Base-by-base conservation (phyloP, 2,329 filamentous ascomycete genomes). In the Phoma sp. region DNA sequence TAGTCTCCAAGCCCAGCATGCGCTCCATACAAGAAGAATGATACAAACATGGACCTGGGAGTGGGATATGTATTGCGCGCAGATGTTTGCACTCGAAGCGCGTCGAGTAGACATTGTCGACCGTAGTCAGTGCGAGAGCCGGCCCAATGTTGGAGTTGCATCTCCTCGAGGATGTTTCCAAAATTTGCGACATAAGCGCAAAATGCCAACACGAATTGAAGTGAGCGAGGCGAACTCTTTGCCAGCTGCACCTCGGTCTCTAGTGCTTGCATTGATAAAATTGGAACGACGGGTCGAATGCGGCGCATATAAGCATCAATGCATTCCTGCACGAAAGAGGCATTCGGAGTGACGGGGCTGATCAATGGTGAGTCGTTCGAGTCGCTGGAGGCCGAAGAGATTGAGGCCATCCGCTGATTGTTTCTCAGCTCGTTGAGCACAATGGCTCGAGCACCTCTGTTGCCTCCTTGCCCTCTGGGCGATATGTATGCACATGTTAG, bases 1-100 rank as follows among this genome's bases (percentile, higher is more conserved):
- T 92, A 88, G 70, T 87, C 80, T 58, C 91, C 88, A 41, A 90
- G 77, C 33, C 85, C 87, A 57, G 89, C 88, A 70, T 88, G 85
- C 53, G 87, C 88, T 33, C 84, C 88, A 64, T 90, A 92, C 24
- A 93, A 72, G 71, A 93, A 92, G 73, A 90, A 91, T 48, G 88
- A 91, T n/a, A 88, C 91, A 54, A 87, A 85, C 10, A 90, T 67
- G 6, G 62, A 68, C 11, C 60, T 57, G 1, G 61, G 61, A 4
- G 57, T 61, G 6, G 68, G 65, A n/a, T 51, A 60, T 10, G 60
- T 62, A 40, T 63, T 60, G 49, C 46, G 46, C 41, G 58, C 33
- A 39, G 59, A 38, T 48, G 63, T 37, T 55, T 65, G 57, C 11
- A 62, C 47, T 7, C 35, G 47, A 5, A 71, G 56, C 4, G 70